Evolutionary conservation across 306 rosid genomes (phyloP).

Genomic region (Glycine tomentella): DNA sequence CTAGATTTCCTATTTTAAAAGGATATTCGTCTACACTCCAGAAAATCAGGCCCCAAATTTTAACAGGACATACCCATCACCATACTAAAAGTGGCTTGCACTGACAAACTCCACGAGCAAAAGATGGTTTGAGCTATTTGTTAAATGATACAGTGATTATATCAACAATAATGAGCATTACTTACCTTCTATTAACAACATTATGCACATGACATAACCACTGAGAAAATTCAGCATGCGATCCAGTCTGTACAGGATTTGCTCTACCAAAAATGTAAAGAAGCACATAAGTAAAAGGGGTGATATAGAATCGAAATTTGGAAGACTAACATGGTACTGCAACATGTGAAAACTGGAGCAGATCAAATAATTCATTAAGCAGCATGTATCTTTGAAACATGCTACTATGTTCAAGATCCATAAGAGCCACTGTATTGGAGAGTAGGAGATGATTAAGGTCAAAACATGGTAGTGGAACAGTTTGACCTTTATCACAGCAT

Average conservation of each 20-base stretch:
- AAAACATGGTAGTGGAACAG: too few species aligned
- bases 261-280: too few species aligned
- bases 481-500: too few species aligned
- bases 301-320: too few species aligned
- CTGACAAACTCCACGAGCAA: too few species aligned
- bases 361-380: neutral
- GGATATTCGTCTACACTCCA: too few species aligned
- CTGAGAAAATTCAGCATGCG: conserved; percentile 77
- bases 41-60: neutral
- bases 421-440: too few species aligned
- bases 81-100: neutral
- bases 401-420: too few species aligned
- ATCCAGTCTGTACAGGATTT: conserved; percentile 52
- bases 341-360: too few species aligned
- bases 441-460: too few species aligned
- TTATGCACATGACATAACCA: conserved; percentile 91
- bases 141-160: neutral
- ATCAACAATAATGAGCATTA: neutral
- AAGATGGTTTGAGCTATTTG: neutral
- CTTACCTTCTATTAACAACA: conserved; percentile 84
- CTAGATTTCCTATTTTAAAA: neutral
- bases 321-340: too few species aligned
- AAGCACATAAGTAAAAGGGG: too few species aligned
- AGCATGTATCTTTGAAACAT: neutral
- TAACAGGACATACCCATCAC: neutral